These are phyloP conservation scores for Massariosphaeria phaeospora DNA, from an alignment of 495 filamentous ascomycete species.

Conservation along the genomic window DNA sequence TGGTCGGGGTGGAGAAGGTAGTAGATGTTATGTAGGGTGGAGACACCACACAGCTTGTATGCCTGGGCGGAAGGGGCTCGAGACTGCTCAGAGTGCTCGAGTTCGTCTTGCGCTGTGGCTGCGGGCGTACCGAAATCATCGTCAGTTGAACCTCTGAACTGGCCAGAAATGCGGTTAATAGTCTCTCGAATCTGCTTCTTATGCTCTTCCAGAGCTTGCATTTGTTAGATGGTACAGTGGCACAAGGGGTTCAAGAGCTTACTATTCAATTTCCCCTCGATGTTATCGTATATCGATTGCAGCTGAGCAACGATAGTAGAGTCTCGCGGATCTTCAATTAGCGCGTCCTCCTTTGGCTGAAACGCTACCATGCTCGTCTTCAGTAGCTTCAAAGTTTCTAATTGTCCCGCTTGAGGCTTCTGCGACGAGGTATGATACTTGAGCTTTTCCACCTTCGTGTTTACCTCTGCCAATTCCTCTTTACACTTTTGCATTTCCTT, in stretches of 20 bases:
- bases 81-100: background rate
- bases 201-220: constrained; percentile 49
- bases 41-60: constrained; percentile 20
- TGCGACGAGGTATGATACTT: constrained; percentile 10
- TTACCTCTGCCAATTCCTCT: constrained; percentile 33
- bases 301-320: constrained; percentile 19
- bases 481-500: constrained; percentile 41
- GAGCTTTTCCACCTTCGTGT: constrained; percentile 34
- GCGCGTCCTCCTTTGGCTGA: constrained; percentile 2
- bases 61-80: background rate
- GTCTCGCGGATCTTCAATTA: constrained; percentile 18
- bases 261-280: constrained; percentile 43
- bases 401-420: background rate
- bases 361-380: constrained; percentile 29
- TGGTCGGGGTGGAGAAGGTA: constrained; percentile 19
- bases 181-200: constrained; percentile 48
- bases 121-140: no score
- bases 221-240: background rate
- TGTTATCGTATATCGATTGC: constrained; percentile 26
- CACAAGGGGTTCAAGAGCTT: background rate
- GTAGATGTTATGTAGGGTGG: constrained; percentile 16
- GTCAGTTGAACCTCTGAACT: constrained; percentile 41
- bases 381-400: constrained; percentile 20
- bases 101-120: no score
- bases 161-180: constrained; percentile 48